Base-by-base conservation (phyloP, 805 yeast species). In the Teunomyces tritomae region DNA sequence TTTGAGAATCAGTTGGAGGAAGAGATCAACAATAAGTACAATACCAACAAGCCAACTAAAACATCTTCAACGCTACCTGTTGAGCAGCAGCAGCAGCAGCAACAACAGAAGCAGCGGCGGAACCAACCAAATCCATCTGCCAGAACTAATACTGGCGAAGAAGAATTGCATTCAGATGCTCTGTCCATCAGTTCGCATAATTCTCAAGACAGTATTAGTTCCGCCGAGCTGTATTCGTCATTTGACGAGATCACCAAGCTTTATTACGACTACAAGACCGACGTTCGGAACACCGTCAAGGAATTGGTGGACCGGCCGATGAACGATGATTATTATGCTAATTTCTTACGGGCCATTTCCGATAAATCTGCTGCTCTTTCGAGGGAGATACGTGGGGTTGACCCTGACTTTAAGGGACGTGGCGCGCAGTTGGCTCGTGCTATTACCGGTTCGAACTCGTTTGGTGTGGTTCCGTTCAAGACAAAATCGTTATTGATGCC, bases 1-100 rank as follows among this genome's bases (percentile, higher is more conserved):
- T 83, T 78, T 63, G 87, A 83, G 57, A 49, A 53, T 3, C 56
- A 65, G 9, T 57, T 82, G 32, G 74, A 75, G 46, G 65, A 63
- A 11, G 60, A 65, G 58, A 52, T 68, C 50, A 62, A 53, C 29
- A 14, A 27, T 9, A 24, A 39, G 32, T 28, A 32, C 17, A 32
- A 4, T 20, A 20, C 24, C 24, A 11, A 24, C 26, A 10, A 14
- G 16, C 20, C 39, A 11, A 10, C 11, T 10, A 13, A 11, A 35
- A 9, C 33, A 30, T 16, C 3, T 13, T 10, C 48, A 29, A 20
- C 24, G 24, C 24, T 20, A 6, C 24, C 24, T 20, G 24, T 20
- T 20, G 24, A 20, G 24, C 24, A 20, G 24, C 24, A 20, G 24
- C 24, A 20, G 6, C 24, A 20, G 5, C 24, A 17, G n/a, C n/a